Conservation (phyloP, 352 stramenopile genomes). For the Phytophthora macrochlamydospora region DNA sequence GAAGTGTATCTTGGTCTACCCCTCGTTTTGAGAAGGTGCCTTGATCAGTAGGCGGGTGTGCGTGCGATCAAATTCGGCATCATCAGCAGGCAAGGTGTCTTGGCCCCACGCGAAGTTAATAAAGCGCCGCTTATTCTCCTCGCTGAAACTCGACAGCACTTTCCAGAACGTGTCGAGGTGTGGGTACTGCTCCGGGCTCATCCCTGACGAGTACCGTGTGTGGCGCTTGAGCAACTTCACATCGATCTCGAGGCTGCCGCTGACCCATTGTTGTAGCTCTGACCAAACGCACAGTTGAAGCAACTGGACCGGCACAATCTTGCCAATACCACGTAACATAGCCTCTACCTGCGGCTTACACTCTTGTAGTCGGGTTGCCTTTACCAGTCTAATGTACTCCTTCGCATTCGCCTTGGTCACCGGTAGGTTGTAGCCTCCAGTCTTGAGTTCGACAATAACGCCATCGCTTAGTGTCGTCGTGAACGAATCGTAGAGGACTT, state of each 20-base stretch:
- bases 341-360: conserved; percentile 80
- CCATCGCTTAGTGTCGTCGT: conserved; percentile 75
- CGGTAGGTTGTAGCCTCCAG: conserved; percentile 39
- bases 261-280: conserved; percentile 82
- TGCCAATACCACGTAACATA: conserved; percentile 69
- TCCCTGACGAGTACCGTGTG: conserved; percentile 79
- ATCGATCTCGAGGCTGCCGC: conserved; percentile 78
- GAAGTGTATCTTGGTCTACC: conserved; percentile 52
- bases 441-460: conserved; percentile 67
- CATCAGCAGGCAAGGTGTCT: conserved; percentile 73
- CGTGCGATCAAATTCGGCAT: conserved; percentile 82
- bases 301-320: conserved; percentile 70
- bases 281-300: conserved; percentile 81
- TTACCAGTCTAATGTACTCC: conserved; percentile 72
- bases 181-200: conserved; percentile 71
- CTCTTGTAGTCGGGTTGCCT: conserved; percentile 67
- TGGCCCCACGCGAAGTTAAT: conserved; percentile 89
- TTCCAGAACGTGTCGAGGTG: conserved; percentile 84
- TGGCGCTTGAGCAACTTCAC: conserved; percentile 78
- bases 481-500: conserved; percentile 71
- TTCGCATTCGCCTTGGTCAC: conserved; percentile 78
- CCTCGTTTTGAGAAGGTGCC: conserved; percentile 40
- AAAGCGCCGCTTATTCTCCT: conserved; percentile 82
- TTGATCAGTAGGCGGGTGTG: conserved; percentile 81
- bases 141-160: conserved; percentile 59